These are phyloP conservation scores for Persicaria maculosa DNA, from an alignment of 148 eudicot species.

Conservation along the genomic window DNA sequence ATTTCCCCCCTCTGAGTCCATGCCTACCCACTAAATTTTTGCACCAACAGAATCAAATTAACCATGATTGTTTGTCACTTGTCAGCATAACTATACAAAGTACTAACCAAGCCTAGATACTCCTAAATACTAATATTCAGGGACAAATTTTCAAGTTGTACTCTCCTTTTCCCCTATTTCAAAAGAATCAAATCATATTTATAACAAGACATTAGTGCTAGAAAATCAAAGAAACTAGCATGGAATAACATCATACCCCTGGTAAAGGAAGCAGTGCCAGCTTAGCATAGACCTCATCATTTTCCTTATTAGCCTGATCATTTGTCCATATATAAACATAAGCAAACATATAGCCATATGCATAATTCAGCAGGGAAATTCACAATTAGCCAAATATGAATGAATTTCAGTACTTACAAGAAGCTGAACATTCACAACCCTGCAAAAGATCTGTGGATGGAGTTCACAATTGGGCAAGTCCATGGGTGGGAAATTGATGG, in stretches of 20 bases:
- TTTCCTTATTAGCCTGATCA: slow-evolving; percentile 79
- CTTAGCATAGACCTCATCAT: slow-evolving; percentile 86
- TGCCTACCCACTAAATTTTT: slow-evolving; percentile 30
- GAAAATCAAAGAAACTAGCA: not conserved
- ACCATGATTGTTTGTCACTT: not conserved
- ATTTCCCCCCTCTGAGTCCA: slow-evolving; percentile 38
- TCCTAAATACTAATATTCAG: not conserved
- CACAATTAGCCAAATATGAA: not conserved
- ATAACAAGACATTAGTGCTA: not conserved
- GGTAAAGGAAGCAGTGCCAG: slow-evolving; percentile 65
- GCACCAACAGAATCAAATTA: slow-evolving; percentile 2
- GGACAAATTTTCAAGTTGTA: not conserved
- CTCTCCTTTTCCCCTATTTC: not conserved
- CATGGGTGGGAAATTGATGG: slow-evolving; percentile 25
- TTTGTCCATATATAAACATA: not conserved
- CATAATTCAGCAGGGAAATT: not conserved
- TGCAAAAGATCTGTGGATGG: slow-evolving; percentile 78
- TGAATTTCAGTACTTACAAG: slow-evolving; percentile 45
- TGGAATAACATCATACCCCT: slow-evolving; percentile 37
- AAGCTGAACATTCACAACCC: slow-evolving; percentile 58
- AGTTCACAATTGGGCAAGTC: slow-evolving; percentile 55
- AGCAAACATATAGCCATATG: slow-evolving; percentile 2
- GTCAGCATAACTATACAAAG: not conserved
- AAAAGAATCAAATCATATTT: not conserved
- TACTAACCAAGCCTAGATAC: no score